Evolutionary conservation across 2,329 filamentous ascomycete genomes (phyloP), one percentile per base, ranked within the genome.

Genomic region (Cryoendolithus antarcticus): DNA sequence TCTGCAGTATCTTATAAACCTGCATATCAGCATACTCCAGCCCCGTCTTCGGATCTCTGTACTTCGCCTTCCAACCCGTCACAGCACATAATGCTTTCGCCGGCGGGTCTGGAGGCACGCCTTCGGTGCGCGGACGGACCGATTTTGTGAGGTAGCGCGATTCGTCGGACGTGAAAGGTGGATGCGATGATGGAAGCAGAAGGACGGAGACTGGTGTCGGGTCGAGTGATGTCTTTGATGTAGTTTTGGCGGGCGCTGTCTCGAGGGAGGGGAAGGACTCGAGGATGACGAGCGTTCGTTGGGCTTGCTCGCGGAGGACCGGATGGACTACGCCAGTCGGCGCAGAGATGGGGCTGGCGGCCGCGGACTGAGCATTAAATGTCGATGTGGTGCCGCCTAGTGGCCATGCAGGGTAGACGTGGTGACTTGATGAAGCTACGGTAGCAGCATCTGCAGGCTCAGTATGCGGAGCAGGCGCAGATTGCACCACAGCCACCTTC

Each of bases 31-130:
- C 73, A 61, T 89, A 98, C 1, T 80, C 76, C 10, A 96, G 70
- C 0, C 84, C 83, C 0, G 89, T 96, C 49, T 75, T 73, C 0
- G 86, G 85, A 58, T 98, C 91, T 15, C 79, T 75, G 60, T 93
- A 96, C 39, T 77, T 77, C 9, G 89, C 91, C 38, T 74, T 52
- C 80, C 82, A 53, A 3, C 39, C 39, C 2, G 53, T 95, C 55
- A 96, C 88, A 35, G 79, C 80, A 59, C 91, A 98, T 27, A 80
- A 52, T 19, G 58, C 52, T 12, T 59, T 59, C 2, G 52, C 47
- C 2, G 59, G 59, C 9, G 43, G 52, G 13, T 40, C 49, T 30
- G 45, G 59, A 40, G 47, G 52, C 44, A 43, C 48, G 66, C 33
- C 71, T 31, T 44, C 37, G 64, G 41, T 58, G 61, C 43, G 32